These are phyloP conservation scores for Aurantiochytrium sp. DNA, from an alignment of 108 stramenopile genomes.

Conservation along the genomic window DNA sequence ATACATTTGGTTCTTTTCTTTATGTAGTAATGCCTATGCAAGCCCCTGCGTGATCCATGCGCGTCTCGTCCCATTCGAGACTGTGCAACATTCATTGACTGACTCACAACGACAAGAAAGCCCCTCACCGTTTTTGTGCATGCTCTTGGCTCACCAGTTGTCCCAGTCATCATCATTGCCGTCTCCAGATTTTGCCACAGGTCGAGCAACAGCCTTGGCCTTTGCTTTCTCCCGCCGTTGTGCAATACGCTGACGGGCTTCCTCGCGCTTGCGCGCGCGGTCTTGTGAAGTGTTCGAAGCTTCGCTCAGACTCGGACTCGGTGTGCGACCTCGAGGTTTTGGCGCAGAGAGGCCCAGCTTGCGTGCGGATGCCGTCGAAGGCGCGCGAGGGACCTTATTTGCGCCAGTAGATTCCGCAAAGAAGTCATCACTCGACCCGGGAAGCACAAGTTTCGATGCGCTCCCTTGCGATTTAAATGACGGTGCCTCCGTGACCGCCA, in stretches of 20 bases:
- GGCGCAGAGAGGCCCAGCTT: background rate
- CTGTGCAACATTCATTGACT: too few species aligned
- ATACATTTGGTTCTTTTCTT: too few species aligned
- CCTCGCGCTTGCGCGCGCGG: background rate
- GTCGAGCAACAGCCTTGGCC: background rate
- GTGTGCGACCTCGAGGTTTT: background rate
- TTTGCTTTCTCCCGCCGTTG: background rate
- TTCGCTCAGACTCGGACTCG: background rate
- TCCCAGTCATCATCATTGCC: background rate
- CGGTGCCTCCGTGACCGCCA: background rate
- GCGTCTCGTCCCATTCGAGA: too few species aligned
- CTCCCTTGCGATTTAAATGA: background rate
- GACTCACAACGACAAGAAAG: too few species aligned
- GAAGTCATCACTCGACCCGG: background rate
- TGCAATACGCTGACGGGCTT: slow-evolving; percentile 3
- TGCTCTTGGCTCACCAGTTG: background rate
- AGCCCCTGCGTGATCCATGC: too few species aligned
- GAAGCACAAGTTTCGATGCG: background rate
- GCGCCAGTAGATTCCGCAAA: background rate
- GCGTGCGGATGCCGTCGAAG: background rate
- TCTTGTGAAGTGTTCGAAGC: background rate
- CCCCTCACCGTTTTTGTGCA: too few species aligned
- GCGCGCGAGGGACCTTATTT: background rate
- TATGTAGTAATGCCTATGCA: too few species aligned
- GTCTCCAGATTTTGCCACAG: too few species aligned